A percentile compares a stretch with the other conserved stretches of the same genome.
Conservation (phyloP, 306 rosid species). For the Fagus crenata region DNA sequence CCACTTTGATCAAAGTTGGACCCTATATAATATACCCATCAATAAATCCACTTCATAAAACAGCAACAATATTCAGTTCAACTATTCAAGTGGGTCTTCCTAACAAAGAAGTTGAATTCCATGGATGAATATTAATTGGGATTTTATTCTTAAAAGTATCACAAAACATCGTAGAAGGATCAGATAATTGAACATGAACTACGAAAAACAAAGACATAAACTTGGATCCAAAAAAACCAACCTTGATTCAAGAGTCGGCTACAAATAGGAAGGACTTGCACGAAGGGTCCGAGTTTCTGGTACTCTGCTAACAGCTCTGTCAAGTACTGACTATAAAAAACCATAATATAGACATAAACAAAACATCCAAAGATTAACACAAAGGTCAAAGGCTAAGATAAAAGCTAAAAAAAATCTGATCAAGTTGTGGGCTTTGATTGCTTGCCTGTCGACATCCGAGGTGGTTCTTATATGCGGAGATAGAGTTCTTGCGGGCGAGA, state of each 20-base stretch:
- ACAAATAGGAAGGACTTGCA: conserved; percentile 58
- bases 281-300: conserved; percentile 58
- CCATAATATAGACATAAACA: conserved; percentile 14
- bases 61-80: too few relatives aligned
- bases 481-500: conserved; percentile 47
- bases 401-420: not conserved
- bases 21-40: too few relatives aligned
- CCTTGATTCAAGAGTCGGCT: conserved; percentile 58
- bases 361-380: conserved; percentile 18
- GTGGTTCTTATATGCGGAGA: conserved; percentile 50
- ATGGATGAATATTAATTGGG: not conserved
- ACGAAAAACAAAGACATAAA: not conserved
- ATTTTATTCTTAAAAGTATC: not conserved
- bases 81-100: too few relatives aligned
- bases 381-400: not conserved
- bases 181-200: not conserved
- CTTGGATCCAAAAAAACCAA: conserved; percentile 16
- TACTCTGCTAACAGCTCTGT: conserved; percentile 49
- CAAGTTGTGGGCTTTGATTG: not conserved
- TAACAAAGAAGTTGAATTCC: not conserved
- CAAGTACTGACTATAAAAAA: conserved; percentile 53
- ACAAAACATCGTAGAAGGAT: not conserved
- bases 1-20: too few relatives aligned
- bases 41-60: too few relatives aligned
- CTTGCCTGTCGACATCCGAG: conserved; percentile 51